Percentiles rank a stretch among this genome's conserved stretches.
Conservation (phyloP, 228 moss, liverwort and hornwort genomes). For the Sphagnum fallax region DNA sequence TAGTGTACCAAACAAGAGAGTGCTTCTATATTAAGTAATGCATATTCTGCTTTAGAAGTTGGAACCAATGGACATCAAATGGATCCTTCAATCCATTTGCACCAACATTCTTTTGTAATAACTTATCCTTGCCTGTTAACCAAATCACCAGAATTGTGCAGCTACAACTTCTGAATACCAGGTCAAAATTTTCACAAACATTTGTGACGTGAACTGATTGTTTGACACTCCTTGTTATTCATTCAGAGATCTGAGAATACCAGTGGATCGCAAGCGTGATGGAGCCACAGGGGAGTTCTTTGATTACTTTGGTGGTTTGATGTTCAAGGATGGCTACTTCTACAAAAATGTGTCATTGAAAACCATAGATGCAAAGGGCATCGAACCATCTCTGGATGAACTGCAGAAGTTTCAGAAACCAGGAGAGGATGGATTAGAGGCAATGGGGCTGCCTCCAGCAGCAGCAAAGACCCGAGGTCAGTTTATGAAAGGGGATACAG, state of each 20-base stretch:
- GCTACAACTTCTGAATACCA: no score
- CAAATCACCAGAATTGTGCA: no score
- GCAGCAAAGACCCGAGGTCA: slow-evolving; percentile 70
- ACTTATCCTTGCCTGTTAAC: no score
- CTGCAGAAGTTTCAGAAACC: slow-evolving; percentile 96
- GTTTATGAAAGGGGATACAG: slow-evolving; percentile 92
- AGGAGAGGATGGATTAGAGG: slow-evolving; percentile 74
- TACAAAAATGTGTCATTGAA: slow-evolving; percentile 80
- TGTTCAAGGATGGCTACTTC: slow-evolving; percentile 96
- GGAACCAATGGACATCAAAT: neutral
- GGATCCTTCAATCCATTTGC: neutral
- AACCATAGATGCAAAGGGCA: slow-evolving; percentile 88
- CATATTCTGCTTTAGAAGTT: neutral
- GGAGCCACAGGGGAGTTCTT: slow-evolving; percentile 84
- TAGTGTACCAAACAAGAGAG: neutral
- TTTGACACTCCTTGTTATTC: neutral
- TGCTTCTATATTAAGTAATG: neutral
- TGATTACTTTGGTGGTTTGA: slow-evolving; percentile 87
- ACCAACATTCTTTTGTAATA: no score
- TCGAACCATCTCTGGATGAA: slow-evolving; percentile 88
- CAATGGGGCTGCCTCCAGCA: slow-evolving; percentile 71
- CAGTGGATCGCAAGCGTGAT: slow-evolving; percentile 93
- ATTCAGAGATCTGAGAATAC: slow-evolving; percentile 84
- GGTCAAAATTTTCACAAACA: no score
- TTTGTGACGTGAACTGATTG: neutral